A percentile compares a stretch with the other conserved stretches of the same genome.
Evolutionary conservation across 768 basidiomycete species (phyloP).

Genomic region (Paxillus ammoniavirescens): DNA sequence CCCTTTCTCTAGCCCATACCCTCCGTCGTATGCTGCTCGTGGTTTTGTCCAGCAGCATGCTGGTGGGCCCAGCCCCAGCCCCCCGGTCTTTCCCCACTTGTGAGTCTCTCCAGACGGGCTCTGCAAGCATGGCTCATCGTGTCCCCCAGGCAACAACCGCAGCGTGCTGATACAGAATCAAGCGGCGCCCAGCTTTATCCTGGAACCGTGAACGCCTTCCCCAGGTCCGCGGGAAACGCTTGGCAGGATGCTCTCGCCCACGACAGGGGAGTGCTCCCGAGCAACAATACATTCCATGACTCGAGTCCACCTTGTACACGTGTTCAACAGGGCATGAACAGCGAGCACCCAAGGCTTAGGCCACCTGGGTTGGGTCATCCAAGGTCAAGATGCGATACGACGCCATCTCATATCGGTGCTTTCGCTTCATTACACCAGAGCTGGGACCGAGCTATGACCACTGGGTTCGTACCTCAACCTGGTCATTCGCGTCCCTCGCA

Average conservation of each 20-base stretch:
- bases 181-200: background rate
- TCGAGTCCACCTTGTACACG: background rate
- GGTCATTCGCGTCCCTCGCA: background rate
- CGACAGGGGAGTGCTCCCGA: background rate
- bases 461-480: background rate
- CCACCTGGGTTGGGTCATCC: background rate
- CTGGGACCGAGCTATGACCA: slow-evolving; percentile 7
- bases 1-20: background rate
- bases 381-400: background rate
- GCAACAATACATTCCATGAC: background rate
- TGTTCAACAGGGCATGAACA: background rate
- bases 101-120: background rate
- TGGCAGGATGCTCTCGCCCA: background rate
- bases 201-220: background rate
- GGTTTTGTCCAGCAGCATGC: background rate
- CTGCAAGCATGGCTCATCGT: background rate
- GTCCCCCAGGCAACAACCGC: background rate
- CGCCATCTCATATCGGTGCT: background rate
- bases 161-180: background rate
- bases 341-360: background rate
- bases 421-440: background rate
- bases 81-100: background rate
- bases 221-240: background rate
- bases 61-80: background rate
- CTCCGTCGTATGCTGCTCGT: background rate